Percentiles rank a stretch among this genome's conserved stretches.
These are phyloP conservation scores for Metschnikowia similis DNA, from an alignment of 805 yeast species.

Conservation along the genomic window DNA sequence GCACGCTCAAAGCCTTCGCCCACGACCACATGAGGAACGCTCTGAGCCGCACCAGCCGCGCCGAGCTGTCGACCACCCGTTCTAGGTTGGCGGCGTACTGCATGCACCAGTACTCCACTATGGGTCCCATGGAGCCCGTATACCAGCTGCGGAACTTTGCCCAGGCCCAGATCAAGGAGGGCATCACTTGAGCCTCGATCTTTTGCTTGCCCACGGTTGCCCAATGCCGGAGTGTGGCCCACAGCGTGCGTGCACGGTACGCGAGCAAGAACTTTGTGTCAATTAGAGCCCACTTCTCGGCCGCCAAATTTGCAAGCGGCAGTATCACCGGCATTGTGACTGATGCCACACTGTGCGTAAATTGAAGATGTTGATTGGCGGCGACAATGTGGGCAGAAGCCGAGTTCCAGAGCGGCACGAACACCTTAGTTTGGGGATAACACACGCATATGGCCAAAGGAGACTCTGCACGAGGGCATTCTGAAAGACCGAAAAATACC, in stretches of 20 bases:
- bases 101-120: slow-evolving; percentile 10
- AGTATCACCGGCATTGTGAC: slow-evolving; percentile 1
- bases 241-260: neutral
- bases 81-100: slow-evolving; percentile 9
- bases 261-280: slow-evolving; percentile 7
- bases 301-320: neutral
- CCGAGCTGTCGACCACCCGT: slow-evolving; percentile 5
- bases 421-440: neutral
- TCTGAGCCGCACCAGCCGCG: neutral
- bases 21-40: slow-evolving; percentile 2
- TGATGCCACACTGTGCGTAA: slow-evolving; percentile 1
- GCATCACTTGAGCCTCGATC: neutral
- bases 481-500: slow-evolving; percentile 8
- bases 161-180: neutral
- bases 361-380: slow-evolving; percentile 1
- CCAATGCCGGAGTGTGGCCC: neutral
- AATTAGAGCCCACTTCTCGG: neutral
- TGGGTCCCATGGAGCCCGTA: slow-evolving; percentile 7
- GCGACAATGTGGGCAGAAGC: neutral
- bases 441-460: neutral
- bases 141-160: slow-evolving; percentile 3
- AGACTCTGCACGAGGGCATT: slow-evolving; percentile 7
- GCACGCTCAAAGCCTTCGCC: neutral
- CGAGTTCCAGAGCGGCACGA: slow-evolving; percentile 1
- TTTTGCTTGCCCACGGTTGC: neutral